These are phyloP conservation scores for Austropuccinia psidii DNA, from an alignment of 1,284 basidiomycete species.

Conservation along the genomic window DNA sequence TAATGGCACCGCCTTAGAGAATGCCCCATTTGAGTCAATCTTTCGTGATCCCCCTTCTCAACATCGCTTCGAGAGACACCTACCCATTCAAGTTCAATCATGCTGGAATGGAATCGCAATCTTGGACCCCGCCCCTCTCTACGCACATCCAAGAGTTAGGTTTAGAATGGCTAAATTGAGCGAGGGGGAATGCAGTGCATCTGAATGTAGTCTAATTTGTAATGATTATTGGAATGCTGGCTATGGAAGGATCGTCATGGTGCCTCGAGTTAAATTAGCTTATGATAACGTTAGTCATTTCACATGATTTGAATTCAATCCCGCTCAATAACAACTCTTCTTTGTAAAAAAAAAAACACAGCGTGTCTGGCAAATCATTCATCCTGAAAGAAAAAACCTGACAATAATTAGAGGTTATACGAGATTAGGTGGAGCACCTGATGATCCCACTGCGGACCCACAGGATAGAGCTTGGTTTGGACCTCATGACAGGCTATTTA, in stretches of 20 bases:
- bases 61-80: conserved; percentile 73
- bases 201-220: conserved; percentile 87
- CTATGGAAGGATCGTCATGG: conserved; percentile 91
- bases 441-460: conserved; percentile 85
- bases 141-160: conserved; percentile 71
- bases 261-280: conserved; percentile 85
- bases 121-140: conserved; percentile 85
- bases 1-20: conserved; percentile 91
- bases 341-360: conserved; percentile 48
- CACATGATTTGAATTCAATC: neutral
- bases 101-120: conserved; percentile 96
- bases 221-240: conserved; percentile 65
- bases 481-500: conserved; percentile 84
- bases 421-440: conserved; percentile 79
- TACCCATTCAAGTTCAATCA: conserved; percentile 86
- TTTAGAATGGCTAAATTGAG: conserved; percentile 79
- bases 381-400: conserved; percentile 74
- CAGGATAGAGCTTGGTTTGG: conserved; percentile 92
- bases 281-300: conserved; percentile 66
- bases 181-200: conserved; percentile 81
- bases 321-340: neutral
- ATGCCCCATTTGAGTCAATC: conserved; percentile 84
- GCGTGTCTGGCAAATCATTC: conserved; percentile 87
- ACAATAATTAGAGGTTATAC: conserved; percentile 87
- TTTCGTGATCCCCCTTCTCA: conserved; percentile 72